A percentile compares a stretch with the other conserved stretches of the same genome.
phyloP scores from a whole-genome alignment of 495 filamentous ascomycete species.

The Penicillium canariense region DNA sequence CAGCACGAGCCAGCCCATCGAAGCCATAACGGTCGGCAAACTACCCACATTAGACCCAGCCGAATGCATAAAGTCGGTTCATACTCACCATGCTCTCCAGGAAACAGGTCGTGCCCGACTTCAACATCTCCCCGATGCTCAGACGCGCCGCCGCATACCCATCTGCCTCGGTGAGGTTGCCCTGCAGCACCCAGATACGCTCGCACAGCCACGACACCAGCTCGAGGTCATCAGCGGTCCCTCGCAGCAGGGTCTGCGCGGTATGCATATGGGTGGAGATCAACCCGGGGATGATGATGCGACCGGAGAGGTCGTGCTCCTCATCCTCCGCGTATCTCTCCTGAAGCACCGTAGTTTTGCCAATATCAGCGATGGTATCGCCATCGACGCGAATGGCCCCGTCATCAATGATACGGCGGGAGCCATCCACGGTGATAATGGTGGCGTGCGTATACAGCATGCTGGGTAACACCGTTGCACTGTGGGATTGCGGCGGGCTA shows the following conservation, averaged over 20 bases:
- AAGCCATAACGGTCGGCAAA: conserved; percentile 48
- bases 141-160: conserved; percentile 46
- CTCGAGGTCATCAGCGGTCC: conserved; percentile 46
- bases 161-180: conserved; percentile 43
- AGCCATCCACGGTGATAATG: conserved; percentile 45
- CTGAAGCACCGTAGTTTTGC: conserved; percentile 32
- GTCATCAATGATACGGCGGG: conserved; percentile 44
- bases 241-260: conserved; percentile 48
- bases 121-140: conserved; percentile 51
- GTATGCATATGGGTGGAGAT: conserved; percentile 52
- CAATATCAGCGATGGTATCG: conserved; percentile 40
- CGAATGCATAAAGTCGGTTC: neutral
- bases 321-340: conserved; percentile 26
- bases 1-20: conserved; percentile 44
- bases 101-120: conserved; percentile 51
- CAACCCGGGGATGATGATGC: conserved; percentile 48
- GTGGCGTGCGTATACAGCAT: conserved; percentile 42
- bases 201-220: conserved; percentile 49
- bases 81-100: conserved; percentile 46
- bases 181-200: conserved; percentile 48
- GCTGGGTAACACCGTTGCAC: neutral
- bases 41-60: conserved; percentile 9
- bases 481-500: conserved; percentile 4
- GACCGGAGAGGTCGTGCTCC: conserved; percentile 33
- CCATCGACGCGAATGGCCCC: conserved; percentile 42